These are phyloP conservation scores for Barnettozyma sp. DNA, from an alignment of 805 yeast species.

Conservation along the genomic window DNA sequence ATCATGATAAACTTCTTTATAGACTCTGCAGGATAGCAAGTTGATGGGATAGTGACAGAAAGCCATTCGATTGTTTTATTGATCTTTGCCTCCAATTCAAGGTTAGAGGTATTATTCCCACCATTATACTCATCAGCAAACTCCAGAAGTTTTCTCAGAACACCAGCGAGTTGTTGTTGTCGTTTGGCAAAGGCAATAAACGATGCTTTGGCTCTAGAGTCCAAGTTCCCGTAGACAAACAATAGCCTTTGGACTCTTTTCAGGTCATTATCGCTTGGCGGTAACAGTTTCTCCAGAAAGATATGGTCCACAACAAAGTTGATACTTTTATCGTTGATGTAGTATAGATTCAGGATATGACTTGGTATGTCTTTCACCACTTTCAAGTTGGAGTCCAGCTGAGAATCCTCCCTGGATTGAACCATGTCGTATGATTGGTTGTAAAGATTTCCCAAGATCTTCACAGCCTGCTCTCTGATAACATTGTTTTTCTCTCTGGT, in stretches of 20 bases:
- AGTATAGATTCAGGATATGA: constrained; percentile 54
- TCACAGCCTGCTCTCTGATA: constrained; percentile 55
- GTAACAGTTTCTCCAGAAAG: constrained; percentile 54
- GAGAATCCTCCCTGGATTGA: constrained; percentile 13
- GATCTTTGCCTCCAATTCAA: constrained; percentile 30
- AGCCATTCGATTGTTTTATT: constrained; percentile 60
- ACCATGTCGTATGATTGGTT: constrained; percentile 34
- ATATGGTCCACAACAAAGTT: constrained; percentile 58
- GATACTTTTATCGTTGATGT: constrained; percentile 63
- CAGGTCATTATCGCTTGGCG: constrained; percentile 40
- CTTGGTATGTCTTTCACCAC: constrained; percentile 49
- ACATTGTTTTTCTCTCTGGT: constrained; percentile 64
- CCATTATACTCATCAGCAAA: constrained; percentile 40
- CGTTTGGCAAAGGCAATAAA: constrained; percentile 64
- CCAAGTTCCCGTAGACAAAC: constrained; percentile 40
- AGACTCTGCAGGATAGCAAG: constrained; percentile 40
- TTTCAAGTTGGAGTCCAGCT: constrained; percentile 16
- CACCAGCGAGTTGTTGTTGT: constrained; percentile 54
- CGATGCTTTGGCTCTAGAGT: constrained; percentile 52
- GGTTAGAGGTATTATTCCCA: constrained; percentile 24
- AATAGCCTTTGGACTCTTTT: constrained; percentile 50
- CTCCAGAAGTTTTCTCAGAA: constrained; percentile 41
- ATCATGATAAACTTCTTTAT: constrained; percentile 46
- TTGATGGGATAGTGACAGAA: constrained; percentile 47
- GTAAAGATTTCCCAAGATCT: constrained; percentile 48